Evolutionary conservation across 768 basidiomycete species (phyloP).

Genomic region (Udeniomyces megalosporus): DNA sequence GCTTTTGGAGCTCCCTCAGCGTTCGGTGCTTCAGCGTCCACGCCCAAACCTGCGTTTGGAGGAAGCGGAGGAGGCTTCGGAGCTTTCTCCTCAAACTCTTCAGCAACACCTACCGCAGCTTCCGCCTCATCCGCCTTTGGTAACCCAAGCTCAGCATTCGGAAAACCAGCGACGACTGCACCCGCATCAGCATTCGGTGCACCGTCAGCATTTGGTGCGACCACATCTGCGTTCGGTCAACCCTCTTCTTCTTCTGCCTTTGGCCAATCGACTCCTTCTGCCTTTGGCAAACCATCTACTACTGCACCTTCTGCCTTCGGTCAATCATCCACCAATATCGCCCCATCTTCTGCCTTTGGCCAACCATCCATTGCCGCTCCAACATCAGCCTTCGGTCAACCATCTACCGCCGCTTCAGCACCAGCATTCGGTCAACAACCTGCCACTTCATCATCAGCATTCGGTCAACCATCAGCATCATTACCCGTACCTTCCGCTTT

Average conservation of each 20-base stretch:
- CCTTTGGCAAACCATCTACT: neutral
- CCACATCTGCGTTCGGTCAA: constrained; percentile 2
- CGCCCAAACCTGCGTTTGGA: constrained; percentile 13
- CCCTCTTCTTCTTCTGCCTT: constrained; percentile 8
- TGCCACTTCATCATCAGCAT: neutral
- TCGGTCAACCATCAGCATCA: neutral
- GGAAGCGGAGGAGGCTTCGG: neutral
- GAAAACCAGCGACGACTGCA: neutral
- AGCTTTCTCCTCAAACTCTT: neutral
- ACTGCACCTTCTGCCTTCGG: neutral
- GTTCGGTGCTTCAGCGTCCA: neutral
- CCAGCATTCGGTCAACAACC: neutral
- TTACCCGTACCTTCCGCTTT: no score
- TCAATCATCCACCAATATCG: neutral
- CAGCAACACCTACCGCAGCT: neutral
- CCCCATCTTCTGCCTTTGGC: neutral
- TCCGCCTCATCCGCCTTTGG: neutral
- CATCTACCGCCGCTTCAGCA: neutral
- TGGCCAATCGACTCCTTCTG: constrained; percentile 2
- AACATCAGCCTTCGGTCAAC: neutral
- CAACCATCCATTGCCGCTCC: neutral
- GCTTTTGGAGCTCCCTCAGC: constrained; percentile 4
- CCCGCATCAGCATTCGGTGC: neutral
- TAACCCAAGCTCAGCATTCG: no score
- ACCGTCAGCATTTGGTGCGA: neutral